Evolutionary conservation across 768 basidiomycete species (phyloP).

Genomic region (Daedaleopsis sinensis): DNA sequence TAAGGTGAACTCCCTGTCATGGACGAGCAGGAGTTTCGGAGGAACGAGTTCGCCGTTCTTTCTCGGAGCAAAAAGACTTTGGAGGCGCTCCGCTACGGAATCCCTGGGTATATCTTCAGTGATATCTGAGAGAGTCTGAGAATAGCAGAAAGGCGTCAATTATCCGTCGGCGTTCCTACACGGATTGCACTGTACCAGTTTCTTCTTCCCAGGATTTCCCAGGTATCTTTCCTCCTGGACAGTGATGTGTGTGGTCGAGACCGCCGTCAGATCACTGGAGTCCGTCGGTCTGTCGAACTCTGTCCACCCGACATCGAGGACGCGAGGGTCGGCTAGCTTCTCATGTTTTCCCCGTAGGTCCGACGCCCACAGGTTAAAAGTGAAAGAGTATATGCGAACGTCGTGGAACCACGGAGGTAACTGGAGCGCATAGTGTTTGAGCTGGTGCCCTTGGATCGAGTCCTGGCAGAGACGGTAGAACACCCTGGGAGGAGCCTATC

Average conservation of each 20-base stretch:
- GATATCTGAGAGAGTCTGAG: conserved; percentile 10
- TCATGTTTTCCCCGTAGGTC: conserved; percentile 36
- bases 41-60: conserved; percentile 14
- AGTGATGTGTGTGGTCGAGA: conserved; percentile 12
- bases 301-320: conserved; percentile 47
- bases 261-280: conserved; percentile 12
- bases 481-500: conserved; percentile 7
- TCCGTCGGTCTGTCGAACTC: conserved; percentile 35
- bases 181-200: conserved; percentile 20
- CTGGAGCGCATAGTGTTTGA: conserved; percentile 34
- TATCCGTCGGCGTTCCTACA: not conserved
- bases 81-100: conserved; percentile 4
- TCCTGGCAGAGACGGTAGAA: conserved; percentile 20
- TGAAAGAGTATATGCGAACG: conserved; percentile 40
- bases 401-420: conserved; percentile 36
- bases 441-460: conserved; percentile 18
- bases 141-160: not conserved
- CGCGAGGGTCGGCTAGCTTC: conserved; percentile 35
- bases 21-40: conserved; percentile 52
- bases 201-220: conserved; percentile 17
- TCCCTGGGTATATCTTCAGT: conserved; percentile 6
- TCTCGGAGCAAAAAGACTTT: conserved; percentile 22
- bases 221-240: conserved; percentile 21
- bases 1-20: conserved; percentile 42
- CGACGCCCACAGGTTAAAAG: conserved; percentile 36